Base-by-base conservation (phyloP, 2,329 filamentous ascomycete genomes). In the Talaromyces sp. region DNA sequence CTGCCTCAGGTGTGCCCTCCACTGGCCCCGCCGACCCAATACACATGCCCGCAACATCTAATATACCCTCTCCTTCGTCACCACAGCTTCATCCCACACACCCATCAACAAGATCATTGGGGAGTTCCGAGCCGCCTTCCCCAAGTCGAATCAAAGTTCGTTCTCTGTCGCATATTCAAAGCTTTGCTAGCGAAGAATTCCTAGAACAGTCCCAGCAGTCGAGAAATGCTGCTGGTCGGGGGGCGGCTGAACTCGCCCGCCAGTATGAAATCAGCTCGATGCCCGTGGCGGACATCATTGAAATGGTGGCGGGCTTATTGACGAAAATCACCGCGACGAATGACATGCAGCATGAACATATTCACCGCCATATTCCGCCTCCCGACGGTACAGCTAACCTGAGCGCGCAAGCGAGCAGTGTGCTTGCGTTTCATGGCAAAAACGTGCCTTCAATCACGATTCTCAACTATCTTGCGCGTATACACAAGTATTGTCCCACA, bases 311-410 rank as follows among this genome's bases (percentile, higher is more conserved):
- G 4, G 95, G 93, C 7, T 85, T 99, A 27, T 83, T 99, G 68
- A 97, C 94, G 64, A 98, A 98, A 78, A 99, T 99, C 72, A 98
- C 95, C 6, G 92, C 92, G 3, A 97, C 94, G 65, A 99, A 99
- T 75, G 95, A 99, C 75, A 82, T 90, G 60, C 93, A 98, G 76
- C 94, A 98, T 78, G 92, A 97, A 75, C 91, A 93, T 68, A 80
- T 97, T 69, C 92, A 97, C 78, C 87, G 92, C 64, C 85, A 88
- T 66, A 86, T 90, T 66, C 85, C 87, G 4, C 82, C 86, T 9
- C 81, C 86, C 5, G 87, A 87, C 69, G 84, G 83, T 54, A 81
- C 86, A 9, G 79, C 81, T n/a, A 84, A 84, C 43, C 79, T 90
- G 39, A 87, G 82, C 69, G 83, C 85, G 24, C 85, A 89, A 71